Base-by-base conservation (phyloP, 1,284 basidiomycete genomes). In the Leccinum cinnamomeum region DNA sequence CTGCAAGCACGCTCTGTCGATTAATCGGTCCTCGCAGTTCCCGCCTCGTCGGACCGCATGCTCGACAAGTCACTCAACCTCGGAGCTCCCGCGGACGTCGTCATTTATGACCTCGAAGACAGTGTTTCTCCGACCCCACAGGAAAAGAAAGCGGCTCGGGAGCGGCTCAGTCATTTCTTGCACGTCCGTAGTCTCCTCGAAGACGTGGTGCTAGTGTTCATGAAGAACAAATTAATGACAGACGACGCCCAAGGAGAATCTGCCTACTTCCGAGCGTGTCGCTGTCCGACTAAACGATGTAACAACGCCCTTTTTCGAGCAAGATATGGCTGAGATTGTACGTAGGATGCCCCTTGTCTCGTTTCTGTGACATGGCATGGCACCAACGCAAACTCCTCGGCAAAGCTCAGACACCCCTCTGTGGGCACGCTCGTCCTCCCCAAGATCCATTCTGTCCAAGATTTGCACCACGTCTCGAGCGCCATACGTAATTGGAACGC, bases 51-150 rank as follows among this genome's bases (percentile, higher is more conserved):
- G 23, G 85, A 90, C 53, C 82, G 85, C 56, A 93, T 94, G 90
- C 84, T 95, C 18, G 80, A 88, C 69, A 94, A 94, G 72, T 92
- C 91, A 0, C 79, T 90, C 44, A 75, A 70, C 8, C 50, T 72
- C n/a, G 70, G 61, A 25, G 81, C 81, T 10, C 73, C 76, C 1
- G 88, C 92, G 1, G 92, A 95, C 69, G 81, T 88, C 37, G 80
- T 94, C 35, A 88, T 92, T n/a, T 95, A 93, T 71, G 92, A 95
- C 77, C 80, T 95, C 18, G 92, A 95, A 72, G 92, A 95, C 72
- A 91, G 90, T 62, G 86, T 95, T 0, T 81, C 91, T 5, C 89
- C 89, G 7, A 79, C 79, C 14, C 72, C 77, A 2, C 66, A 70
- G 7, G 85, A 89, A 70, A 95, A 94, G 75, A 72, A 73, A 8